Conservation (phyloP, 208 protist species). For the Wallacemonas sp. region DNA sequence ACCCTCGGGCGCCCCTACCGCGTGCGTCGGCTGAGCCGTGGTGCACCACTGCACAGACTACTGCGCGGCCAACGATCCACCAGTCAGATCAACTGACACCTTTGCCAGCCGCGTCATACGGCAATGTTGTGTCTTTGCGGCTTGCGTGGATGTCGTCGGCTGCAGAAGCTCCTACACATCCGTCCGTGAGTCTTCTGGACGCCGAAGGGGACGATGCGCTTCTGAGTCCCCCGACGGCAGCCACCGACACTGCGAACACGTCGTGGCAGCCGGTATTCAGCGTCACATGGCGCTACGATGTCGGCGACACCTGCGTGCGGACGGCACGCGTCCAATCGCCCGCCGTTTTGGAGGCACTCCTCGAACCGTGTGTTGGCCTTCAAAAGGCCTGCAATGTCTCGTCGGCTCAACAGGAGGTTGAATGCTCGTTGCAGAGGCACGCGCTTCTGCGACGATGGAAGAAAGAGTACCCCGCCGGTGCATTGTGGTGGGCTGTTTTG, state of each 20-base stretch:
- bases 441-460: conserved; percentile 33
- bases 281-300: conserved; percentile 13
- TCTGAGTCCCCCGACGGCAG: background rate
- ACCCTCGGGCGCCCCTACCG: background rate
- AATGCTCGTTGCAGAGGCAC: conserved; percentile 38
- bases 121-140: conserved; percentile 7
- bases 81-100: background rate
- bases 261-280: background rate
- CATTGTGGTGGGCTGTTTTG: conserved; percentile 50
- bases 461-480: conserved; percentile 5
- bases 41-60: background rate
- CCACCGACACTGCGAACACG: background rate
- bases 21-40: background rate
- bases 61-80: background rate
- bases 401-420: conserved; percentile 40
- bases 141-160: background rate
- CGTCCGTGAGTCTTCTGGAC: background rate
- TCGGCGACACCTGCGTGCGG: background rate
- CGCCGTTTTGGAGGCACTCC: background rate
- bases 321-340: background rate
- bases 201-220: background rate
- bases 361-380: conserved; percentile 10
- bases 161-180: background rate
- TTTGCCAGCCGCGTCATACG: conserved; percentile 2
- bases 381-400: conserved; percentile 38